A percentile compares a stretch with the other conserved stretches of the same genome.
Evolutionary conservation across 257 asterid species (phyloP).

Genomic region (Echites panduratus): DNA sequence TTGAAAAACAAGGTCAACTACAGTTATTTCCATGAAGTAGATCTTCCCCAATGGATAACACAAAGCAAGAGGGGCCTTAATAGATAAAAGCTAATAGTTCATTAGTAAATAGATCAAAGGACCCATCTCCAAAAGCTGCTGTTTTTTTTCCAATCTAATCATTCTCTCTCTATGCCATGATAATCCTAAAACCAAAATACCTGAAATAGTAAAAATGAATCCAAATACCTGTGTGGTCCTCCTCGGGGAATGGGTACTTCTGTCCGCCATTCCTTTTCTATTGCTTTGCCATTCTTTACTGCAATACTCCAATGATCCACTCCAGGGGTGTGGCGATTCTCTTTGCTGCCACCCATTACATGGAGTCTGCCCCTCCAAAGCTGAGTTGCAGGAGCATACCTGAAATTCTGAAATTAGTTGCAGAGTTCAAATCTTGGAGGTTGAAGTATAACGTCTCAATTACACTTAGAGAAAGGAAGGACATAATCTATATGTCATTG

Average conservation of each 20-base stretch:
- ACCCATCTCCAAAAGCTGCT: not conserved
- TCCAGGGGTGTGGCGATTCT: constrained; percentile 68
- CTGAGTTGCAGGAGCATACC: constrained; percentile 89
- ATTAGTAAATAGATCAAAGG: not conserved
- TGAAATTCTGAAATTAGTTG: constrained; percentile 22
- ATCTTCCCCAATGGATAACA: too few species aligned
- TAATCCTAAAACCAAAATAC: not conserved
- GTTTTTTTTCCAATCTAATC: not conserved
- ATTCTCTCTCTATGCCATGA: not conserved
- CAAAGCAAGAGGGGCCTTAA: too few species aligned
- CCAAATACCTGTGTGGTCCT: constrained; percentile 59
- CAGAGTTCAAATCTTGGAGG: not conserved
- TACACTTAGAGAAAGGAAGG: not conserved
- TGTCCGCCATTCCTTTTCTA: constrained; percentile 52
- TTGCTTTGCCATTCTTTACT: constrained; percentile 55
- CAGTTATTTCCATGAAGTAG: too few species aligned
- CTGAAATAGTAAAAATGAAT: not conserved
- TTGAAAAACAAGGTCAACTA: too few species aligned
- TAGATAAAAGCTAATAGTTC: not conserved
- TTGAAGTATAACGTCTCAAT: not conserved
- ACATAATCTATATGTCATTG: too few species aligned
- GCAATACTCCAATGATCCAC: constrained; percentile 73
- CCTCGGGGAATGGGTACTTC: constrained; percentile 73
- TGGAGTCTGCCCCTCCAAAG: constrained; percentile 74
- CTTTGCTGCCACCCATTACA: constrained; percentile 82